phyloP scores from a whole-genome alignment of 768 basidiomycete genomes.

The Cyclocybe cylindracea region DNA sequence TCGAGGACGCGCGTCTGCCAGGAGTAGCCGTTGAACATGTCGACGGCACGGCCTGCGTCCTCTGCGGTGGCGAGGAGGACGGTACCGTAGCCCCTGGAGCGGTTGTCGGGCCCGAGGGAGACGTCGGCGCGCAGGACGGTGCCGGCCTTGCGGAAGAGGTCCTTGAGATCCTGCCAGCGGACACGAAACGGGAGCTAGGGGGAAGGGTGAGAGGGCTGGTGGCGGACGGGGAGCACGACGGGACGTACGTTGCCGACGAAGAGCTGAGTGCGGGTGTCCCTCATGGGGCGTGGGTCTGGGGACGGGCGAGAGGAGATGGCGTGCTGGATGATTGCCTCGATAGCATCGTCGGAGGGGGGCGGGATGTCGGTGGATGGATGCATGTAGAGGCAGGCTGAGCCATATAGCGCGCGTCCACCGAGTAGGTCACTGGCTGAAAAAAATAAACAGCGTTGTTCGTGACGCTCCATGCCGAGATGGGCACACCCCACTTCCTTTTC shows the following conservation, averaged over 20 bases:
- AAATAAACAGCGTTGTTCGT: too few relatives aligned
- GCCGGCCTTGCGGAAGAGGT: constrained; percentile 94
- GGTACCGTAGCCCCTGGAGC: constrained; percentile 92
- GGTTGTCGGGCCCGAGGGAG: constrained; percentile 82
- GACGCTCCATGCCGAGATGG: too few relatives aligned
- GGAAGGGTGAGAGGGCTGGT: constrained; percentile 9
- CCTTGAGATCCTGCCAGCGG: constrained; percentile 99
- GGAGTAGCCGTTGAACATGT: constrained; percentile 95
- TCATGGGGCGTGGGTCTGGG: constrained; percentile 52
- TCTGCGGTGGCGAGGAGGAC: constrained; percentile 93
- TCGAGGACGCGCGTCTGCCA: constrained; percentile 95
- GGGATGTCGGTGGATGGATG: constrained; percentile 3
- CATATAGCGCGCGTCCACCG: too few relatives aligned
- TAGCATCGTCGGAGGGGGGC: constrained; percentile 73
- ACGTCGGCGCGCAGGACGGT: constrained; percentile 83
- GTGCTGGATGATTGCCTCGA: constrained; percentile 89
- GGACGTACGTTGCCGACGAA: constrained; percentile 90
- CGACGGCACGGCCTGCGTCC: constrained; percentile 92
- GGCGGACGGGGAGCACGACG: constrained; percentile 1
- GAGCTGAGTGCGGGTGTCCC: constrained; percentile 92
- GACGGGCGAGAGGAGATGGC: constrained; percentile 75
- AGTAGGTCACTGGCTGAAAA: too few relatives aligned
- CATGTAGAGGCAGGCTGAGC: too few relatives aligned
- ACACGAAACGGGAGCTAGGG: constrained; percentile 90
- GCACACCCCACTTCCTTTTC: too few relatives aligned